phyloP scores from a whole-genome alignment of 202 grass and related monocot genomes.

The Carex arenaria region DNA sequence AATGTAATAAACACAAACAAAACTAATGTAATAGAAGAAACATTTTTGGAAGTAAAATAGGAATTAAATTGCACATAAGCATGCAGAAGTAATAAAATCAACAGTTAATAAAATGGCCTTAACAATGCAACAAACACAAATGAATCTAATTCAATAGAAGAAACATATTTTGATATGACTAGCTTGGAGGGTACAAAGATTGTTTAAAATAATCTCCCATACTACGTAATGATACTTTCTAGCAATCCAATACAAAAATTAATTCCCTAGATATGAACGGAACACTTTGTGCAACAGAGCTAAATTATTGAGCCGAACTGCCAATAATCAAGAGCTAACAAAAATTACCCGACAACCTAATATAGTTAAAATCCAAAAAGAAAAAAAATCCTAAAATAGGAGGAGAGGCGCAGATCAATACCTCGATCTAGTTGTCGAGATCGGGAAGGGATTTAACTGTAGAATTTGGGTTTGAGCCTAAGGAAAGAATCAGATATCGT shows the following conservation, averaged over 20 bases:
- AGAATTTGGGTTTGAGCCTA: background rate
- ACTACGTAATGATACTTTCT: background rate
- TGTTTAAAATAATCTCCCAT: background rate
- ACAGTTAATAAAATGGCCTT: background rate
- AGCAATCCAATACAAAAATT: background rate
- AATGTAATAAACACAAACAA: too few relatives aligned
- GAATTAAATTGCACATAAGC: background rate
- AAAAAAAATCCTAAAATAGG: background rate
- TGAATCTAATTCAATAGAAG: background rate
- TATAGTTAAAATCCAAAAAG: background rate
- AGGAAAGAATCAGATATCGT: background rate
- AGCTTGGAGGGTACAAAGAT: background rate
- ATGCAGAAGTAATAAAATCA: background rate
- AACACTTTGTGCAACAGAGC: background rate
- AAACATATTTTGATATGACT: background rate
- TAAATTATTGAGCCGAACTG: background rate
- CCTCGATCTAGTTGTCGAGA: background rate
- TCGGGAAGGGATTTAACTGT: background rate
- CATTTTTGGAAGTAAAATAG: too few relatives aligned
- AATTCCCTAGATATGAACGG: background rate
- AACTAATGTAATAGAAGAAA: background rate
- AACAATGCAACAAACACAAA: background rate
- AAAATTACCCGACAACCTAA: background rate
- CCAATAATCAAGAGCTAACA: background rate
- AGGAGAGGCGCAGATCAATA: background rate